Evolutionary conservation across 2,329 filamentous ascomycete species (phyloP).

Genomic region (Cyclaneusma minus): DNA sequence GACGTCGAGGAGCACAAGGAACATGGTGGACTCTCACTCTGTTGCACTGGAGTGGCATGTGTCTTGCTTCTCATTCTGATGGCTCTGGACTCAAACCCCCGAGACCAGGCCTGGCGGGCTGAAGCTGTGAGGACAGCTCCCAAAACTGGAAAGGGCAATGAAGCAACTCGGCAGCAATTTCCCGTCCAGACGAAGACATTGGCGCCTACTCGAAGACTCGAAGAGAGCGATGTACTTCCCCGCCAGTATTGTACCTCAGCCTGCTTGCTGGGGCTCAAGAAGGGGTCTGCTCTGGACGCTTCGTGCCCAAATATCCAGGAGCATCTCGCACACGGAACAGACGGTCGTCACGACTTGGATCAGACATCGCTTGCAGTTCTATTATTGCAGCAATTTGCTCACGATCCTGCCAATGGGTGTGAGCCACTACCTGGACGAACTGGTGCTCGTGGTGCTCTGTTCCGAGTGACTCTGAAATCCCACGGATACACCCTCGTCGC

Average conservation of each 20-base stretch:
- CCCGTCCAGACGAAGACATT: too few relatives aligned
- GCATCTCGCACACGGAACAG: conserved; percentile 5
- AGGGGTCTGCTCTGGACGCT: conserved; percentile 7
- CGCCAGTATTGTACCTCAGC: conserved; percentile 8
- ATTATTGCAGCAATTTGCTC: conserved; percentile 17
- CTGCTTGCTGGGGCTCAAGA: conserved; percentile 10
- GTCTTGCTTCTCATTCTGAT: too few relatives aligned
- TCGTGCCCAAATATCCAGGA: conserved; percentile 9
- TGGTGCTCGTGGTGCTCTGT: conserved; percentile 23
- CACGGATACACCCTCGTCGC: conserved; percentile 27
- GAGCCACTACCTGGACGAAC: conserved; percentile 12
- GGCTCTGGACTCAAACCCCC: too few relatives aligned
- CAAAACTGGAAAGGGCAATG: too few relatives aligned
- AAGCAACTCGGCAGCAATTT: too few relatives aligned
- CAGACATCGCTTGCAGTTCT: conserved; percentile 6
- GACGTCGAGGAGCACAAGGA: too few relatives aligned
- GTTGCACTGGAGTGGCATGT: too few relatives aligned
- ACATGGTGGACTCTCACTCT: too few relatives aligned
- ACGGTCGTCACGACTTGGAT: conserved; percentile 6
- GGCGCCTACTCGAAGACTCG: too few relatives aligned
- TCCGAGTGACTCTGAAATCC: conserved; percentile 23
- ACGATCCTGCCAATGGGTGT: conserved; percentile 18
- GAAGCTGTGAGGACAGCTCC: too few relatives aligned
- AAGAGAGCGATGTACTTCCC: conserved; percentile 8
- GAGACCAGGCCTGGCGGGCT: too few relatives aligned